These are phyloP conservation scores for Pseudogymnoascus sp. DNA, from an alignment of 2,329 filamentous ascomycete genomes.

Conservation along the genomic window DNA sequence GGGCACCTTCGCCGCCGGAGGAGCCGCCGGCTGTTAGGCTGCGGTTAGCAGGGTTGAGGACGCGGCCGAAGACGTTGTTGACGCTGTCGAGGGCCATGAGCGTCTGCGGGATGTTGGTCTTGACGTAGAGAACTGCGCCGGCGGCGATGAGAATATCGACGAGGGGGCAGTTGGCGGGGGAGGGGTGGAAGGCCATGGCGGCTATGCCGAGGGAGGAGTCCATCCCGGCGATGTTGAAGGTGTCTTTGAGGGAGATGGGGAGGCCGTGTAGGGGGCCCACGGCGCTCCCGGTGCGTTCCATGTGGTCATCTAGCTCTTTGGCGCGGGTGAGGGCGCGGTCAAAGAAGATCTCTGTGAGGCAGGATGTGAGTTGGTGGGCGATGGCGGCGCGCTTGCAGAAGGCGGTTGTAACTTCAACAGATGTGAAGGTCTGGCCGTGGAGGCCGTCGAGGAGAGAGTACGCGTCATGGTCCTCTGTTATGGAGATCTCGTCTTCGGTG, in stretches of 20 bases:
- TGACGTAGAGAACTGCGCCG: constrained; percentile 61
- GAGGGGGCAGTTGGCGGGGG: constrained; percentile 46
- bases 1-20: constrained; percentile 55
- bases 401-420: constrained; percentile 36
- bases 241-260: constrained; percentile 52
- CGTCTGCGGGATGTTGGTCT: constrained; percentile 61
- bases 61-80: constrained; percentile 55
- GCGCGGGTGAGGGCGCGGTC: constrained; percentile 39
- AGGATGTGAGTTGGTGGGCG: constrained; percentile 40
- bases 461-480: constrained; percentile 27
- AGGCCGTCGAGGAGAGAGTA: constrained; percentile 23
- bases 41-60: constrained; percentile 54
- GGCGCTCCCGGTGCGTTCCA: constrained; percentile 33
- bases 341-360: constrained; percentile 44
- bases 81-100: constrained; percentile 47
- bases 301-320: constrained; percentile 37
- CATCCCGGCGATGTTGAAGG: constrained; percentile 47
- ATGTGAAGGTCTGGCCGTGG: constrained; percentile 18
- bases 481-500: constrained; percentile 21
- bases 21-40: constrained; percentile 53
- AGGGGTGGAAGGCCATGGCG: constrained; percentile 44
- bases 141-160: constrained; percentile 50
- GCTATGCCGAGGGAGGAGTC: constrained; percentile 50
- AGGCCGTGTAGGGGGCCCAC: constrained; percentile 56
- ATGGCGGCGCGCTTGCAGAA: constrained; percentile 45